Conservation (phyloP, 2,329 filamentous ascomycete genomes). For the Clarireedia homoeocarpa region DNA sequence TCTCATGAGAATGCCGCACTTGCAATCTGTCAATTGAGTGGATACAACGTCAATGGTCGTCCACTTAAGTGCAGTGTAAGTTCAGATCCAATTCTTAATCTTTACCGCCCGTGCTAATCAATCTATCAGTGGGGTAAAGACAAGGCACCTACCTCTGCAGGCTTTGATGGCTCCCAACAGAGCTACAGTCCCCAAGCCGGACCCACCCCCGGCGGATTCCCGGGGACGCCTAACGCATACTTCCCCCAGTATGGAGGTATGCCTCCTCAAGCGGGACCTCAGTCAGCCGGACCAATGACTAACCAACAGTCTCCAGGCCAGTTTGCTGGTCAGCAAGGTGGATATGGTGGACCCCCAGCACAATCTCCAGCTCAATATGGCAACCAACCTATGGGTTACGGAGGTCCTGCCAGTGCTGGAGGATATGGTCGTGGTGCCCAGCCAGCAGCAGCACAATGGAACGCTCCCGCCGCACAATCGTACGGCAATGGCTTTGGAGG, state of each 20-base stretch:
- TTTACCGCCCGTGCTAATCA: constrained; percentile 27
- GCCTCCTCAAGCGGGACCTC: constrained; percentile 30
- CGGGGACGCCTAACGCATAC: constrained; percentile 70
- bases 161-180: constrained; percentile 72
- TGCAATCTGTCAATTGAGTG: constrained; percentile 96
- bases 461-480: constrained; percentile 50
- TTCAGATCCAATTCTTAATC: constrained; percentile 26
- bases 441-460: constrained; percentile 32
- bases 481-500: constrained; percentile 55
- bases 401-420: constrained; percentile 65
- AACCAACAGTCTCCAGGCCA: constrained; percentile 34
- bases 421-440: constrained; percentile 73
- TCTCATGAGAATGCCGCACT: constrained; percentile 95
- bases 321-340: constrained; percentile 58
- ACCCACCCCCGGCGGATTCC: constrained; percentile 61
- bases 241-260: constrained; percentile 90
- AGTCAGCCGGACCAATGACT: constrained; percentile 31
- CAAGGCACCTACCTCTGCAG: constrained; percentile 72
- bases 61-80: constrained; percentile 98
- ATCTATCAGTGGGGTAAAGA: constrained; percentile 88
- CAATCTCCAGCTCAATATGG: constrained; percentile 56
- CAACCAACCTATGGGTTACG: constrained; percentile 65
- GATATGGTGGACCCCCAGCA: constrained; percentile 54
- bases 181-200: constrained; percentile 66
- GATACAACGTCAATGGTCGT: constrained; percentile 95